These are phyloP conservation scores for Zygoascus bituminiphila DNA, from an alignment of 805 yeast species.

Conservation along the genomic window DNA sequence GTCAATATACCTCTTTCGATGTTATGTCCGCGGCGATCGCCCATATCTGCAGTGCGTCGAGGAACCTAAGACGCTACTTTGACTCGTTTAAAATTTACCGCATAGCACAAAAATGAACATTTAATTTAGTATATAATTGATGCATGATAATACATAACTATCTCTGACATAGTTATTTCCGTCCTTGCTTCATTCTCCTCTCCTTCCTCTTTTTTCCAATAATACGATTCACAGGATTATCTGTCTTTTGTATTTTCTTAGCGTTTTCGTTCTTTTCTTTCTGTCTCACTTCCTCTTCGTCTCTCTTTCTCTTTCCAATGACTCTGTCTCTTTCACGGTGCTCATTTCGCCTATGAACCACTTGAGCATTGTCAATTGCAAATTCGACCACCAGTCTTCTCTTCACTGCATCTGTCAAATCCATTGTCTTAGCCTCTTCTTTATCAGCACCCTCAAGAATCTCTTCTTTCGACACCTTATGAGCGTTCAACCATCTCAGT, in stretches of 20 bases:
- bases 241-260: constrained; percentile 8
- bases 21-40: too few relatives aligned
- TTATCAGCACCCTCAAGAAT: constrained; percentile 31
- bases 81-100: too few relatives aligned
- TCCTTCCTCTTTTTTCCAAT: constrained; percentile 30
- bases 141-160: background rate
- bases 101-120: background rate
- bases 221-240: constrained; percentile 18
- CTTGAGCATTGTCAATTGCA: constrained; percentile 92
- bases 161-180: background rate
- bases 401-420: constrained; percentile 34
- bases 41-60: too few relatives aligned
- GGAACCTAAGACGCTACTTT: too few relatives aligned
- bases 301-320: constrained; percentile 19
- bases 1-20: too few relatives aligned
- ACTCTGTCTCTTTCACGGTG: constrained; percentile 19
- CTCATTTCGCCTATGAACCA: constrained; percentile 82
- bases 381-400: constrained; percentile 88
- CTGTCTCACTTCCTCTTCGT: constrained; percentile 15
- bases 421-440: constrained; percentile 16
- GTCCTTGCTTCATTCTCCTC: constrained; percentile 17
- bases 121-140: background rate
- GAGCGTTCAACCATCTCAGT: constrained; percentile 93
- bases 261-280: constrained; percentile 5
- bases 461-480: constrained; percentile 67